Evolutionary conservation across 176 grass and related monocot genomes (phyloP), one percentile per base, ranked within the genome.

Genomic region (Aegilops longissima): DNA sequence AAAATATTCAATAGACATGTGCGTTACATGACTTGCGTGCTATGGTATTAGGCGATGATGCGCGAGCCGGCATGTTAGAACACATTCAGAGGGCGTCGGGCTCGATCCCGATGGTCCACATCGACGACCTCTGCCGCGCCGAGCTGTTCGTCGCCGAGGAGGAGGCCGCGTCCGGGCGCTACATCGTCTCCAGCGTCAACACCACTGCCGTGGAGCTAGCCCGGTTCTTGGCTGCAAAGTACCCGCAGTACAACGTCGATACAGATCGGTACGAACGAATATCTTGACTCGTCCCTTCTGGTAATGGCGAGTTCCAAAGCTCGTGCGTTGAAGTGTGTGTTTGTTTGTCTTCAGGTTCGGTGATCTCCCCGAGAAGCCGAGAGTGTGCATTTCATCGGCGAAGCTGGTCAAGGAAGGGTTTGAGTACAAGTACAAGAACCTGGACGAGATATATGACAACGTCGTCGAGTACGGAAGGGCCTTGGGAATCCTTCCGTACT

Each of bases 111-210:
- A 20, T 93, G 20, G 74, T 78, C 12, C 92, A 95, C 56, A 51
- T 93, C 13, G 88, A 92, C 30, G 95, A 97, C 66, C 63, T 94
- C 24, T 93, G 92, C 89, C 79, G 87, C 84, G 95, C 95, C 20
- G 88, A 94, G 80, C 17, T 93, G n/a, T 97, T 97, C 78, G 29
- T 94, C 9, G 92, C 89, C 9, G 95, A 95, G 83, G 75, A 64
- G 12, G 84, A 16, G 2, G n/a, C 69, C 1, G 84, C 92, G 13
- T 74, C 70, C 0, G 92, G 89, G 16, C 73, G 95, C 36, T 97
- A 95, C 67, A 85, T 95, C 79, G 91, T 90, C 76, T 90, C 91
- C 66, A 17, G 78, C n/a, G 6, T 91, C 42, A 93, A 93, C 85
- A 87, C 92, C 2, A 91, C 64, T 18, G 11, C 85, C 77, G 4